Evolutionary conservation across 129 eudicot species (phyloP), one percentile per base, ranked within the genome.

Genomic region (Smallanthus sonchifolius): DNA sequence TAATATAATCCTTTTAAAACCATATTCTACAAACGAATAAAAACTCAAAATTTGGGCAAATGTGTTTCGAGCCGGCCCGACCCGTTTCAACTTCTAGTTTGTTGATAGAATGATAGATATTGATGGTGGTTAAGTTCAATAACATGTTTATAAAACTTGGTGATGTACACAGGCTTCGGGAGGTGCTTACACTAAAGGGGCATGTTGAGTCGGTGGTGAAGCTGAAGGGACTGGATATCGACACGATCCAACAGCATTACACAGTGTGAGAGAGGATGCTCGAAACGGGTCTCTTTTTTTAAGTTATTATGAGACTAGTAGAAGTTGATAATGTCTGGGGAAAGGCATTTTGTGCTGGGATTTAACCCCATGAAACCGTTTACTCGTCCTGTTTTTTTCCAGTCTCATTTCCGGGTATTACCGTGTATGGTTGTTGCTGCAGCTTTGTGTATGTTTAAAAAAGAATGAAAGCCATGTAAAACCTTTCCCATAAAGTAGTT

Each of bases 151-250:
- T 20, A 28, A 16, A 4, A 16, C 38, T 7, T 44, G 24, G 3
- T 51, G 38, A 56, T 14, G 16, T 63, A 66, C 43, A 86, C 64
- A 92, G 98, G 90, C 95, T 92, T 36, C 83, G 98, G 32, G 98
- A 92, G 88, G 80, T 92, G 79, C 95, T 86, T 63, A 92, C 98
- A 4, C 92, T 92, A 62, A 92, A 92, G 84, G 98, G 98, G 42
- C 98, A 92, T 39, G 98, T 92, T n/a, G 98, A 92, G 74, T 92
- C 97, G 0, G 97, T 92, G 65, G 97, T 89, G 86, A 92, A 92
- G 88, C 93, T 92, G 32, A 92, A 92, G 77, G 97, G 97, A 32
- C 85, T 92, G 20, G 97, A 92, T 76, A 92, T 92, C 48, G 97
- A 92, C 61, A 89, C 89, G 2, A 92, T 92, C 69, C 96, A 92